Conservation (phyloP, 345 rosid genomes). For the Salix exigua region DNA sequence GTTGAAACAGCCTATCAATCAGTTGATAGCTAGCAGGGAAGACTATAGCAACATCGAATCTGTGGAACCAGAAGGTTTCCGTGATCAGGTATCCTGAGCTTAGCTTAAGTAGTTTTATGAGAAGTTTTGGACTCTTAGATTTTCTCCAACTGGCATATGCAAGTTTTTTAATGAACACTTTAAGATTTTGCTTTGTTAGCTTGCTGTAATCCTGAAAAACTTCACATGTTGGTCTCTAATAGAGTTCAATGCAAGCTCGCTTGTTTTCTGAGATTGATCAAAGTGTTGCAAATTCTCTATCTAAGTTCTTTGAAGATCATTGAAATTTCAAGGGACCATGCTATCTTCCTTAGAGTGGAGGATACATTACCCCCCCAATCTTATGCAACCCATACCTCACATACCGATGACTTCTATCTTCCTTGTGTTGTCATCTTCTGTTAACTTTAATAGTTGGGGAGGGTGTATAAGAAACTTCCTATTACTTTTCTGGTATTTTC, state of each 20-base stretch:
- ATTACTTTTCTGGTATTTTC: background rate
- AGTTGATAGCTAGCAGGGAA: constrained; percentile 42
- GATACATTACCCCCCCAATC: background rate
- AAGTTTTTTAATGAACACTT: background rate
- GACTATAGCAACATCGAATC: constrained; percentile 46
- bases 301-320: background rate
- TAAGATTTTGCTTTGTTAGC: background rate
- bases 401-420: background rate
- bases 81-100: constrained; percentile 55
- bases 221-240: background rate
- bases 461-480: background rate
- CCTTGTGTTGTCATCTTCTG: background rate
- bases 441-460: background rate
- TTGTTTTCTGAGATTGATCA: background rate
- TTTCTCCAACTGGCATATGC: background rate
- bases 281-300: background rate
- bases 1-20: constrained; percentile 45
- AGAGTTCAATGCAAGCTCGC: background rate
- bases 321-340: background rate
- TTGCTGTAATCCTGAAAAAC: background rate
- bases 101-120: background rate
- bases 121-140: background rate
- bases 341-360: background rate
- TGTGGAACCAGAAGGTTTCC: constrained; percentile 75
- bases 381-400: background rate